Conservation (phyloP, 345 rosid species). For the Corchorus olitorius region DNA sequence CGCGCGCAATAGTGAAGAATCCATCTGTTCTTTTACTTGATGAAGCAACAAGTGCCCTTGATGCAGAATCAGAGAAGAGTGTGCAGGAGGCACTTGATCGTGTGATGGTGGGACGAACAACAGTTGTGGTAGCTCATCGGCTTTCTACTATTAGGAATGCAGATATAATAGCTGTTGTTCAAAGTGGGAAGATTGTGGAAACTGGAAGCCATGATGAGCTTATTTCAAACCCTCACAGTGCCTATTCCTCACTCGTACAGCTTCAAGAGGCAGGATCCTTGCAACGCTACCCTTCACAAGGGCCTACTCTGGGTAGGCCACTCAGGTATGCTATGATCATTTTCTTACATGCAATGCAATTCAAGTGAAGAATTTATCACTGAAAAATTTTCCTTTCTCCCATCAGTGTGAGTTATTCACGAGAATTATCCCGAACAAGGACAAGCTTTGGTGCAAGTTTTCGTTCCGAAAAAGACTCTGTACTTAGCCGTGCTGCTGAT, state of each 20-base stretch:
- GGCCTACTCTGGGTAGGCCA: constrained; percentile 53
- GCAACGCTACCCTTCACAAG: constrained; percentile 65
- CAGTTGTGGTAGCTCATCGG: constrained; percentile 88
- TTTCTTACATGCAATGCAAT: background rate
- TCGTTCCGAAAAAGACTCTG: constrained; percentile 81
- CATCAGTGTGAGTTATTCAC: constrained; percentile 56
- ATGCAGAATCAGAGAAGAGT: constrained; percentile 92
- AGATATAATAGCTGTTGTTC: constrained; percentile 82
- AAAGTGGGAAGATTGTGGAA: constrained; percentile 79
- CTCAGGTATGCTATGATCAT: constrained; percentile 51
- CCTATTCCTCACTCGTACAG: constrained; percentile 72
- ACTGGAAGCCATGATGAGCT: constrained; percentile 90
- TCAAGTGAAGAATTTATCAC: constrained; percentile 13
- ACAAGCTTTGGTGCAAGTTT: constrained; percentile 74
- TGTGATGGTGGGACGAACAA: constrained; percentile 93
- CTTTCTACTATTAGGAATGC: constrained; percentile 92
- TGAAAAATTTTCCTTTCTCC: background rate
- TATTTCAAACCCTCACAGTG: constrained; percentile 58
- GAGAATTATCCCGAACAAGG: constrained; percentile 67
- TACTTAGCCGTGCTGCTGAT: constrained; percentile 43
- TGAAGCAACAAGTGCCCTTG: constrained; percentile 97
- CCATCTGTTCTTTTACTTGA: constrained; percentile 88
- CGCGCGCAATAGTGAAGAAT: constrained; percentile 87
- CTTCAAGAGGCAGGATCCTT: constrained; percentile 75
- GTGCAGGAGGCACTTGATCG: constrained; percentile 95